phyloP scores from a whole-genome alignment of 192 early-diverging fungal species.

The Globomyces pollinis-pini region DNA sequence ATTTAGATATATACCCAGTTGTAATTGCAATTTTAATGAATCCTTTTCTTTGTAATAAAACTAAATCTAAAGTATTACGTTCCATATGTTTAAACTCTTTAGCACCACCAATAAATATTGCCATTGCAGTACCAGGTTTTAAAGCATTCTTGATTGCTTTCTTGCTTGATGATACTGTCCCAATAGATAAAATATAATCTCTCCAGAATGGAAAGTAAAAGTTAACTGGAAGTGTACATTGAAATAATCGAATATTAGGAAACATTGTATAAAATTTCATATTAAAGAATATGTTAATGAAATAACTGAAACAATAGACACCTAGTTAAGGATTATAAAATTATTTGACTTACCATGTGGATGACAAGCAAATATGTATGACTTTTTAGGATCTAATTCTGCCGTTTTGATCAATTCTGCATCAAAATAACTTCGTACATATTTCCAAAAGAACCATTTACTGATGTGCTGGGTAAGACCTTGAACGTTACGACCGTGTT shows the following conservation, averaged over 20 bases:
- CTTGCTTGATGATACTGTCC: slow-evolving; percentile 10
- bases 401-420: slow-evolving; percentile 69
- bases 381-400: slow-evolving; percentile 72
- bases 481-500: neutral
- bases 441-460: neutral
- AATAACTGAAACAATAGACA: slow-evolving; percentile 3
- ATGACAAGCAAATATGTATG: slow-evolving; percentile 91
- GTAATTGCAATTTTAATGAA: slow-evolving; percentile 82
- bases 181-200: slow-evolving; percentile 16
- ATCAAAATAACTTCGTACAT: slow-evolving; percentile 59
- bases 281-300: slow-evolving; percentile 8
- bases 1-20: neutral
- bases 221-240: slow-evolving; percentile 8
- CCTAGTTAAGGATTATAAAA: slow-evolving; percentile 10
- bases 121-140: slow-evolving; percentile 8
- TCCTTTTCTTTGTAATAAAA: slow-evolving; percentile 26
- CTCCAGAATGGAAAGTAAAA: slow-evolving; percentile 18
- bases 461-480: neutral
- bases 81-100: slow-evolving; percentile 43
- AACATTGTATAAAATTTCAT: slow-evolving; percentile 58
- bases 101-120: slow-evolving; percentile 30
- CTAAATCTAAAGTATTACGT: slow-evolving; percentile 29
- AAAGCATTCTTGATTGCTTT: slow-evolving; percentile 12
- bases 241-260: slow-evolving; percentile 68
- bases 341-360: slow-evolving; percentile 85